Evolutionary conservation across 176 grass and related monocot species (phyloP), one percentile per base, ranked within the genome.

Genomic region (Thinopyrum elongatum): DNA sequence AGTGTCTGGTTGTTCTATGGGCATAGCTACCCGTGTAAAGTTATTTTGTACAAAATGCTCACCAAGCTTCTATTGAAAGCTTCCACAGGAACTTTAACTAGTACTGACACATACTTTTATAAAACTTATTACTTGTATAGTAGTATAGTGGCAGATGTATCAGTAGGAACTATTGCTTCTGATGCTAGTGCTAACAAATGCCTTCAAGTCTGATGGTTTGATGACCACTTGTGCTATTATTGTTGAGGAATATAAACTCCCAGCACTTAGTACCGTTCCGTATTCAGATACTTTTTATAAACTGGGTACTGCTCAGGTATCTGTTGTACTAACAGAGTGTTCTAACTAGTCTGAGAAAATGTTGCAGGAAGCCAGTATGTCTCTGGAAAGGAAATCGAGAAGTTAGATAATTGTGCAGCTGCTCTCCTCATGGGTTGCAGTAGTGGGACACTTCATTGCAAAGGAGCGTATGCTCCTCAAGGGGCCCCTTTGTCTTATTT

Each of bases 371-470:
- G 82, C 16, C 92, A 96, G 63, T 96, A 99, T 86, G 81, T 99
- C 27, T 86, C 97, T 6, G 65, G 65, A 71, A 90, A 90, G 82
- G 92, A 99, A 84, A 93, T 96, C 2, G 86, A 94, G 81, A 96
- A 96, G 79, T 29, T 96, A 55, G 73, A 99, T 29, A 84, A 84
- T 12, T 94, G 88, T 80, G 90, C 97, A 28, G 97, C 92, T 21
- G 84, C 90, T 91, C 86, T 99, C 86, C 97, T 99, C 61, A 99
- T 99, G 97, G 97, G 97, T 44, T 99, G 97, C 62, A 94, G 92
- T 76, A 99, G 94, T 55, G 97, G 94, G 55, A 81, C 83, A 35
- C 87, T 99, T 63, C 23, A 80, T 36, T 94, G 80, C 72, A 90
- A 77, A 84, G 92, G 97, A 67, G 80, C 87, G 68, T 93, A 99